phyloP scores from a whole-genome alignment of 306 rosid species.

The Quercus agrifolia region DNA sequence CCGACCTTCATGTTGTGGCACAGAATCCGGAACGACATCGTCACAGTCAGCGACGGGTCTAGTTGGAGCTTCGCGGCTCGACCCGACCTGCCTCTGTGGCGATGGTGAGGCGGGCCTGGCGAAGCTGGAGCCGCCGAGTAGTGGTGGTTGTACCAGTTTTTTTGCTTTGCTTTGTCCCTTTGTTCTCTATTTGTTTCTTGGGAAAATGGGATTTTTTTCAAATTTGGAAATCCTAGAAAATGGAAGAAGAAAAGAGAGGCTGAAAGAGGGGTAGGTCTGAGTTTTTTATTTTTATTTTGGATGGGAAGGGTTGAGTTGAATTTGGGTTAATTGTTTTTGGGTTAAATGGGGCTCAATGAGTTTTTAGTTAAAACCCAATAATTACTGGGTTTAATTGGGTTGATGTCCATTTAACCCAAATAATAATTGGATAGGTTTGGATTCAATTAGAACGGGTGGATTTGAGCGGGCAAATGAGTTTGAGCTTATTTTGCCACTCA shows the following conservation, averaged over 20 bases:
- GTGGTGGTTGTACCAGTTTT: conserved; percentile 64
- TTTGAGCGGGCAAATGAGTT: too few relatives aligned
- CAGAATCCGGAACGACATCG: conserved; percentile 72
- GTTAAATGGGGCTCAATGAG: too few relatives aligned
- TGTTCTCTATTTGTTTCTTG: conserved; percentile 10
- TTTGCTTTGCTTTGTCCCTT: not conserved
- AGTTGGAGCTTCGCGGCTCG: conserved; percentile 45
- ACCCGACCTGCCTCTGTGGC: conserved; percentile 49
- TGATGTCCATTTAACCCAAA: too few relatives aligned
- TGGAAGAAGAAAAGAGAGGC: not conserved
- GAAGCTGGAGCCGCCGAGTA: not conserved
- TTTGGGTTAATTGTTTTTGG: too few relatives aligned
- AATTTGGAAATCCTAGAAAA: conserved; percentile 39
- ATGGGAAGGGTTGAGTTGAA: too few relatives aligned
- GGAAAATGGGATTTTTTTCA: conserved; percentile 7
- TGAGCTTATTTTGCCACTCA: too few relatives aligned
- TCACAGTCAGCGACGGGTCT: conserved; percentile 49
- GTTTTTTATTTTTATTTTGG: too few relatives aligned
- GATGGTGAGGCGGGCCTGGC: conserved; percentile 23
- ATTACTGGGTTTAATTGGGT: too few relatives aligned
- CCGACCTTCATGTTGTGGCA: conserved; percentile 91
- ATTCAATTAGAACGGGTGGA: too few relatives aligned
- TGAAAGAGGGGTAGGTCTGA: too few relatives aligned
- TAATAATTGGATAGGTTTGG: too few relatives aligned
- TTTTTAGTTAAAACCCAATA: too few relatives aligned